phyloP scores from a whole-genome alignment of 371 early-diverging fungal species.

The Mortierella sp. region DNA sequence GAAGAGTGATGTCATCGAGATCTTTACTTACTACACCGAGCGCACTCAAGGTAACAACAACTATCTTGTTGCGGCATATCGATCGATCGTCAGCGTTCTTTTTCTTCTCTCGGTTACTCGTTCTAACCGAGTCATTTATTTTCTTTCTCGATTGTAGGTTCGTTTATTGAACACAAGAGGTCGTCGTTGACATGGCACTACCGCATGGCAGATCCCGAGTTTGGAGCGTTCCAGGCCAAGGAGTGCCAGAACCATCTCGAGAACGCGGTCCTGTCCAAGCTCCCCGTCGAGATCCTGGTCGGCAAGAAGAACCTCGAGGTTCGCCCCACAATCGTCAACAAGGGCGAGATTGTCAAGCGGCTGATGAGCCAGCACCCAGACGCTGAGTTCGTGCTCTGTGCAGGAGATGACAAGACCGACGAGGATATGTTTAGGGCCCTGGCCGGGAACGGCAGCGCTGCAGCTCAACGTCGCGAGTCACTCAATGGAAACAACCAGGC shows the following conservation, averaged over 20 bases:
- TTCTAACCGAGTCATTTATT: not conserved
- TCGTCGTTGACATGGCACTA: slow-evolving; percentile 94
- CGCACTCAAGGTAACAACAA: slow-evolving; percentile 74
- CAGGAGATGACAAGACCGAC: slow-evolving; percentile 97
- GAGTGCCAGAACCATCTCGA: slow-evolving; percentile 95
- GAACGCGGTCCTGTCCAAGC: slow-evolving; percentile 87
- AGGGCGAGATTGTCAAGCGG: slow-evolving; percentile 95
- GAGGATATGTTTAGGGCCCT: slow-evolving; percentile 95
- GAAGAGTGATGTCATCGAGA: slow-evolving; percentile 88
- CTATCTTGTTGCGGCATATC: slow-evolving; percentile 91
- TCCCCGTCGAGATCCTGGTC: slow-evolving; percentile 93
- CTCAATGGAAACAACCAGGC: not conserved
- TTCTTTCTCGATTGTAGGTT: slow-evolving; percentile 54
- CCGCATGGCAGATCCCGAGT: slow-evolving; percentile 86
- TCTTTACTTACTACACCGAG: slow-evolving; percentile 92
- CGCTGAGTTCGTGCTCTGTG: slow-evolving; percentile 91
- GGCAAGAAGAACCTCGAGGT: slow-evolving; percentile 98
- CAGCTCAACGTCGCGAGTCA: slow-evolving; percentile 24
- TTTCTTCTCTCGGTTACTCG: not conserved
- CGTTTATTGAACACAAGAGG: slow-evolving; percentile 87
- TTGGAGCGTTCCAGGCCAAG: slow-evolving; percentile 82
- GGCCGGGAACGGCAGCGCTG: slow-evolving; percentile 27
- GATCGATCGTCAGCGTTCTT: slow-evolving; percentile 70
- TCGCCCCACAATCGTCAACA: slow-evolving; percentile 79
- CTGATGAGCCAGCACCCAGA: slow-evolving; percentile 70